phyloP scores from a whole-genome alignment of 106 monocot species.

The Dioscorea dumetorum region DNA sequence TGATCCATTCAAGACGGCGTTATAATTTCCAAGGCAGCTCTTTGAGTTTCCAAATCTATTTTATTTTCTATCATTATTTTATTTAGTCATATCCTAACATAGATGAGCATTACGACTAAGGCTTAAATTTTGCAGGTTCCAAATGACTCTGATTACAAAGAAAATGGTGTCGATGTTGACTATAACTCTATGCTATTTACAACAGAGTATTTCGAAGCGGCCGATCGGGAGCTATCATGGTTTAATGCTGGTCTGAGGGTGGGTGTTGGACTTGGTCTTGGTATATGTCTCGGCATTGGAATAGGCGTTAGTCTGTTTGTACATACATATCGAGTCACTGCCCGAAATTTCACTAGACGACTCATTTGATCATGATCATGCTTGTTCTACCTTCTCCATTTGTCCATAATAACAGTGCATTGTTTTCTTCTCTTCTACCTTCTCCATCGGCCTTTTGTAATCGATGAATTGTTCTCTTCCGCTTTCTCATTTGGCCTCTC shows the following conservation, averaged over 20 bases:
- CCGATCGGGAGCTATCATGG: conserved; percentile 66
- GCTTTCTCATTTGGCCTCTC: too few species aligned
- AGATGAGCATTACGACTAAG: too few species aligned
- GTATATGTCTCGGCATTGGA: conserved; percentile 56
- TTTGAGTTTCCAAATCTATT: too few species aligned
- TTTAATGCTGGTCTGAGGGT: conserved; percentile 75
- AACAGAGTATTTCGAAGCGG: conserved; percentile 37
- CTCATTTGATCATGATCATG: conserved; percentile 14
- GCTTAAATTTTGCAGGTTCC: conserved; percentile 29
- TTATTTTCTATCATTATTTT: too few species aligned
- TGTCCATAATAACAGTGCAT: too few species aligned
- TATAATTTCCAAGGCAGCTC: too few species aligned
- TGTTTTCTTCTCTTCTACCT: too few species aligned
- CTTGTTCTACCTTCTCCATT: background rate
- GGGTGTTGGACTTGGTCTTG: conserved; percentile 60
- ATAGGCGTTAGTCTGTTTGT: conserved; percentile 50
- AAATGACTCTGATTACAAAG: conserved; percentile 27
- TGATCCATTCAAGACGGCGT: too few species aligned
- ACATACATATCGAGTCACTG: conserved; percentile 40
- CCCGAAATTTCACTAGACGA: conserved; percentile 34
- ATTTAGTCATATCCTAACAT: too few species aligned
- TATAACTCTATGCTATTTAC: conserved; percentile 32
- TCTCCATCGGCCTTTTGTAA: too few species aligned
- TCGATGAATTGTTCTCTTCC: too few species aligned
- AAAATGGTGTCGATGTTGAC: conserved; percentile 33